phyloP scores from a whole-genome alignment of 495 filamentous ascomycete genomes.

The Penicillium odoratum region DNA sequence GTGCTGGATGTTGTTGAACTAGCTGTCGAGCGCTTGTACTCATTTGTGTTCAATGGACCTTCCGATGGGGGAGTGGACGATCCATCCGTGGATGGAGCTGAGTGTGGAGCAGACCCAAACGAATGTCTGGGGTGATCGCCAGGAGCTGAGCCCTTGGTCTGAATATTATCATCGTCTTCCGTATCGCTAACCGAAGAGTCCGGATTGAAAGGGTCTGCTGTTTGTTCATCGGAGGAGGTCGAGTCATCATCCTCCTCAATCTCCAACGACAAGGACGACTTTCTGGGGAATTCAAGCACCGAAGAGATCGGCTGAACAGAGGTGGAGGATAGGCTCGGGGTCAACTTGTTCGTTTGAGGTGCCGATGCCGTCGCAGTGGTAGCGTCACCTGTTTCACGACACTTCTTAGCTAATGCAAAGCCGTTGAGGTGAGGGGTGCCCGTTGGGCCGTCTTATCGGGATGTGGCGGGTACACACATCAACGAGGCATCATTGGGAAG shows the following conservation, averaged over 20 bases:
- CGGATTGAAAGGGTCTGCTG: slow-evolving; percentile 33
- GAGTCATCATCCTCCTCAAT: slow-evolving; percentile 30
- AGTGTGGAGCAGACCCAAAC: slow-evolving; percentile 30
- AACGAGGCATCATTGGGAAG: slow-evolving; percentile 1
- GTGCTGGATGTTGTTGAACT: slow-evolving; percentile 13
- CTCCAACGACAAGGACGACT: slow-evolving; percentile 22
- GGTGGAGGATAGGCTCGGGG: slow-evolving; percentile 6
- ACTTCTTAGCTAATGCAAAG: slow-evolving; percentile 11
- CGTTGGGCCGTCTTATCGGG: slow-evolving; percentile 20
- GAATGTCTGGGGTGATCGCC: slow-evolving; percentile 24
- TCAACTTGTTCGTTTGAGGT: slow-evolving; percentile 3
- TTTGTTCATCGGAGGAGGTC: slow-evolving; percentile 31
- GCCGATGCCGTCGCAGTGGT: slow-evolving; percentile 2
- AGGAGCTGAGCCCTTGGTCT: slow-evolving; percentile 12
- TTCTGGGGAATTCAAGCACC: slow-evolving; percentile 20
- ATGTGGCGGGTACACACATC: slow-evolving; percentile 13
- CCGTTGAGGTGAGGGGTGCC: slow-evolving; percentile 5
- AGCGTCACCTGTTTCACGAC: slow-evolving; percentile 15
- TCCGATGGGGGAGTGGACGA: slow-evolving; percentile 14
- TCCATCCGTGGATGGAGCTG: slow-evolving; percentile 31
- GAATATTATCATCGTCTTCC: slow-evolving; percentile 14
- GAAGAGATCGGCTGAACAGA: slow-evolving; percentile 1
- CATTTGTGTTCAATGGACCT: slow-evolving; percentile 8
- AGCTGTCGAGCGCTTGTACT: slow-evolving; percentile 6
- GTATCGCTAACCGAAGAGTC: slow-evolving; percentile 29